A percentile compares a stretch with the other conserved stretches of the same genome.
phyloP scores from a whole-genome alignment of 495 filamentous ascomycete genomes.

The Niebla homalea region DNA sequence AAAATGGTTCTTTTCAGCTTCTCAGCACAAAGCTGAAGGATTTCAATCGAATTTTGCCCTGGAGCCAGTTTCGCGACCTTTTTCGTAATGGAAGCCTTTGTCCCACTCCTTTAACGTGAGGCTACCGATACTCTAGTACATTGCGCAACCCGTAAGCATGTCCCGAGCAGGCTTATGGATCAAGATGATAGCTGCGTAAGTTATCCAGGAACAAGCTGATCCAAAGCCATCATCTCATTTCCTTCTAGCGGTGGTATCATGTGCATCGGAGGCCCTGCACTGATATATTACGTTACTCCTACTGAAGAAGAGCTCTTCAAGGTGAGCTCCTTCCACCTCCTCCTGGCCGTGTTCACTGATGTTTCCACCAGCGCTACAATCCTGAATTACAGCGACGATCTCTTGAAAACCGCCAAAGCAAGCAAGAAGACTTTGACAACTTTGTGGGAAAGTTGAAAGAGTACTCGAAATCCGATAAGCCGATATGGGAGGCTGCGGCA shows the following conservation, averaged over 20 bases:
- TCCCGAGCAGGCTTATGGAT: slow-evolving; percentile 36
- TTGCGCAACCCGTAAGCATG: slow-evolving; percentile 21
- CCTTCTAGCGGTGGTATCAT: slow-evolving; percentile 47
- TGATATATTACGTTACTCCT: slow-evolving; percentile 69
- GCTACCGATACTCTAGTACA: no score
- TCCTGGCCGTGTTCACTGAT: not conserved
- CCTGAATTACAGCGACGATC: slow-evolving; percentile 80
- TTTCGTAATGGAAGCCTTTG: not conserved
- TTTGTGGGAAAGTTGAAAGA: slow-evolving; percentile 74
- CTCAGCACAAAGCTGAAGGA: no score
- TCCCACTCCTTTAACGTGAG: no score
- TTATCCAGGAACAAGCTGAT: not conserved
- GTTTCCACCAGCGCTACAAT: slow-evolving; percentile 57
- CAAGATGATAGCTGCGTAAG: slow-evolving; percentile 43
- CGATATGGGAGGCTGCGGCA: slow-evolving; percentile 66
- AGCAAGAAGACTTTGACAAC: slow-evolving; percentile 73
- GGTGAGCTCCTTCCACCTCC: slow-evolving; percentile 20
- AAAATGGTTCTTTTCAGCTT: no score
- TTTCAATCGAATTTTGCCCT: not conserved
- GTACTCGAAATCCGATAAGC: slow-evolving; percentile 81
- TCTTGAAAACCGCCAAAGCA: slow-evolving; percentile 55
- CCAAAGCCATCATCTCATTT: not conserved
- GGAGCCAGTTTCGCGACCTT: no score
- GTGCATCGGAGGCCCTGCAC: slow-evolving; percentile 70
- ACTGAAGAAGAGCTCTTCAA: slow-evolving; percentile 83